Conservation (phyloP, 176 grass and related monocot species). For the Phyllostachys edulis region DNA sequence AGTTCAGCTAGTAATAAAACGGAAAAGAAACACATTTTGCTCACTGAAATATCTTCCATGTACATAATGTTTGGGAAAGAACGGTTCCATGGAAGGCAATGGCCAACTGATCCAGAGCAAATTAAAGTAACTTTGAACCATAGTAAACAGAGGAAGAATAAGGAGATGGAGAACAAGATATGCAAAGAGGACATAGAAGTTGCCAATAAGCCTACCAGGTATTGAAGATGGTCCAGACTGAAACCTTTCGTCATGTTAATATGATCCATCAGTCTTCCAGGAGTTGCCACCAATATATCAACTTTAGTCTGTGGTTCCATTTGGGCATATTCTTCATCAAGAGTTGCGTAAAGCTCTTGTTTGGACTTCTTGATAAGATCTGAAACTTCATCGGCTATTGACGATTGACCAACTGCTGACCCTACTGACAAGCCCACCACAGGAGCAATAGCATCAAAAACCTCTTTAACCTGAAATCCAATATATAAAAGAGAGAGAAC, state of each 20-base stretch:
- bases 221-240: conserved; percentile 90
- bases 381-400: conserved; percentile 81
- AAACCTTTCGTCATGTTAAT: conserved; percentile 96
- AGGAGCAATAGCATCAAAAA: conserved; percentile 86
- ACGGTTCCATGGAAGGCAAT: neutral
- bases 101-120: neutral
- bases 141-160: neutral
- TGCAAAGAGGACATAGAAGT: neutral
- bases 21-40: neutral
- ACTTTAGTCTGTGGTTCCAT: conserved; percentile 79
- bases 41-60: neutral
- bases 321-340: conserved; percentile 65
- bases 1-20: neutral
- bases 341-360: conserved; percentile 54
- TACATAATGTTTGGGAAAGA: neutral
- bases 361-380: conserved; percentile 61
- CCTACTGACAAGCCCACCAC: conserved; percentile 73
- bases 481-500: conserved; percentile 23
- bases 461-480: conserved; percentile 79
- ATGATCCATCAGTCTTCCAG: conserved; percentile 96
- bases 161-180: neutral
- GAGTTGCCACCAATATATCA: conserved; percentile 93
- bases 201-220: conserved; percentile 56
- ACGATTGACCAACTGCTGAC: conserved; percentile 85
- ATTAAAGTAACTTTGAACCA: neutral